Evolutionary conservation across 768 basidiomycete genomes (phyloP), one percentile per base, ranked within the genome.

Genomic region (Rhizopogon salebrosus): DNA sequence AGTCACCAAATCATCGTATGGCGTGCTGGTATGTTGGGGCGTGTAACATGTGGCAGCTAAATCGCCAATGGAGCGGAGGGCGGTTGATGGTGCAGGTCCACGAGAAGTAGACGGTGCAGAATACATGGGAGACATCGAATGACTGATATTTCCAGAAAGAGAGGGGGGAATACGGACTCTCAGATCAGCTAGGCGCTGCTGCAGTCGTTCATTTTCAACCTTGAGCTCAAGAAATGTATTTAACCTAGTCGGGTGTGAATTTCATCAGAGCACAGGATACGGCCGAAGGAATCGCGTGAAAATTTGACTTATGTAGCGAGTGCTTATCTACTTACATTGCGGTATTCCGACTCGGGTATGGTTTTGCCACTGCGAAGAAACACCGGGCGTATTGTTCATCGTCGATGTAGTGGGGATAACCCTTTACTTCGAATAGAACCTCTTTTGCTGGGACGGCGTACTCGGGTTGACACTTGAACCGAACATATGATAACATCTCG

Each of bases 211-310:
- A 66, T 97, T 93, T 70, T 95, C 92, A 52, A 86, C 74, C 67
- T 92, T 94, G 46, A 95, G 79, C 62, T 95, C 93, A 34, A 97
- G 61, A 58, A 84, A 81, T 1, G 83, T 82, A 57, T 85, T 80
- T 27, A 89, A 69, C 79, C 89, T 89, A 46, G 20, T 23, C 18
- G 3, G 20, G 20, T 27, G 14, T 52, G 40, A 10, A 27, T 26
- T 45, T 41, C 16, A 50, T 50, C 40, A 51, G 41, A 36, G 34
- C 10, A 2, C 31, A 34, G 31, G 4, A 10, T 2, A 42, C 9
- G 9, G 31, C 20, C 43, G 34, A 49, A 36, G 31, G 8, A 51
- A 22, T 3, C 9, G 18, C 50, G 38, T 16, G 59, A 29, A 34
- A 60, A 54, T n/a, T 27, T 20, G 10, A 20, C 26, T 26, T 6